phyloP scores from a whole-genome alignment of 2,329 filamentous ascomycete genomes.

The Aspergillus quadricinctus region DNA sequence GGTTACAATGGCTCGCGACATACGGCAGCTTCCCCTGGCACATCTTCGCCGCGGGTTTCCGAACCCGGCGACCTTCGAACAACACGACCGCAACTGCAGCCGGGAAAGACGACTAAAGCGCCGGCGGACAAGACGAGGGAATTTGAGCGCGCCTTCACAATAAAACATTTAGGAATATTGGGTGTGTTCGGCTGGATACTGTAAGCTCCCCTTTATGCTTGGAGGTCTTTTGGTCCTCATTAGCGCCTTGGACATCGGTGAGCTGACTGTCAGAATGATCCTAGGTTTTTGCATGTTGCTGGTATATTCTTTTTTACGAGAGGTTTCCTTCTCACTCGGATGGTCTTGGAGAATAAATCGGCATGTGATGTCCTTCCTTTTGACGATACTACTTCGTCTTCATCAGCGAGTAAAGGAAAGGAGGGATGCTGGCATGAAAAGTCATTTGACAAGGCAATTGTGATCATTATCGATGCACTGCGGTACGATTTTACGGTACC shows the following conservation, averaged over 20 bases:
- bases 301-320: conserved; percentile 91
- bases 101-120: conserved; percentile 20
- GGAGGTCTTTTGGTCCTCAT: background rate
- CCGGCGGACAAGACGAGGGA: conserved; percentile 26
- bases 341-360: conserved; percentile 74
- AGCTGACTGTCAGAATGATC: background rate
- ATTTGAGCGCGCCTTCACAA: conserved; percentile 36
- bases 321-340: conserved; percentile 85
- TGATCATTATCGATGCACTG: conserved; percentile 87
- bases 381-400: conserved; percentile 30
- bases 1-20: conserved; percentile 5
- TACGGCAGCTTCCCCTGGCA: background rate
- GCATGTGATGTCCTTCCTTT: conserved; percentile 66
- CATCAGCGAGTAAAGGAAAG: conserved; percentile 30
- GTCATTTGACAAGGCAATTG: conserved; percentile 84
- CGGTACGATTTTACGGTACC: conserved; percentile 97
- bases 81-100: conserved; percentile 6
- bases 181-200: conserved; percentile 39
- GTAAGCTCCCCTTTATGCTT: conserved; percentile 24
- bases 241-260: background rate
- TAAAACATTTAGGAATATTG: conserved; percentile 34
- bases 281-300: conserved; percentile 65
- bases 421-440: conserved; percentile 94
- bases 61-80: conserved; percentile 9
- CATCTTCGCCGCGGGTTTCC: conserved; percentile 6